These are phyloP conservation scores for Ophiosphaerella narmari DNA, from an alignment of 2,329 filamentous ascomycete species.

Conservation along the genomic window DNA sequence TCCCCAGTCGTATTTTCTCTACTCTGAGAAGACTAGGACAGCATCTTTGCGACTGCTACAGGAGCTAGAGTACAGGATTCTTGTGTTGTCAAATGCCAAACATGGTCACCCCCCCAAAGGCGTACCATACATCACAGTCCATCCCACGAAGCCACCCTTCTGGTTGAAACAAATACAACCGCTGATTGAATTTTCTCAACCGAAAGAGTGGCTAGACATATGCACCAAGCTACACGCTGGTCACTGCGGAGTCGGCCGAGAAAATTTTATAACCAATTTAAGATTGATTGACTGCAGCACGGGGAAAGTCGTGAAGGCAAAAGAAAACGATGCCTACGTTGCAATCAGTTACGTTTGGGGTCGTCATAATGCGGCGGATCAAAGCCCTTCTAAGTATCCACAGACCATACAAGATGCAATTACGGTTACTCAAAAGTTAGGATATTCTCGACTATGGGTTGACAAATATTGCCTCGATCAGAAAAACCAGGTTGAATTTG, in stretches of 20 bases:
- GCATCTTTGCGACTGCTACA: conserved; percentile 1
- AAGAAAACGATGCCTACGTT: background rate
- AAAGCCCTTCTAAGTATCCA: background rate
- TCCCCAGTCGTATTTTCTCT: conserved; percentile 2
- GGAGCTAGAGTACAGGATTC: conserved; percentile 2
- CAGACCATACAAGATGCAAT: background rate
- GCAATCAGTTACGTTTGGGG: conserved; percentile 3
- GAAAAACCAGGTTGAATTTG: background rate
- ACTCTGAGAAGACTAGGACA: conserved; percentile 5
- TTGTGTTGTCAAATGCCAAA: conserved; percentile 6
- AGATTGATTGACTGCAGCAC: conserved; percentile 3
- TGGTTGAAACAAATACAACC: conserved; percentile 5
- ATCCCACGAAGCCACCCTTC: background rate
- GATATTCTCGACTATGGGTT: background rate
- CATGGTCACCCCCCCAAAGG: conserved; percentile 3
- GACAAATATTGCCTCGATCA: conserved; percentile 5
- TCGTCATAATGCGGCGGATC: background rate
- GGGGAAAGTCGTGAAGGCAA: conserved; percentile 1
- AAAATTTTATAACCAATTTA: background rate
- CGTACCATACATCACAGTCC: conserved; percentile 6
- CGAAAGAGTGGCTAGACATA: conserved; percentile 4
- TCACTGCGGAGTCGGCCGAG: background rate
- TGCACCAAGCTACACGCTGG: conserved; percentile 7
- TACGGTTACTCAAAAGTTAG: background rate
- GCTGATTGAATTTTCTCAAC: conserved; percentile 7